Evolutionary conservation across 441 rosid genomes (phyloP).

Genomic region (Populus hybrid): DNA sequence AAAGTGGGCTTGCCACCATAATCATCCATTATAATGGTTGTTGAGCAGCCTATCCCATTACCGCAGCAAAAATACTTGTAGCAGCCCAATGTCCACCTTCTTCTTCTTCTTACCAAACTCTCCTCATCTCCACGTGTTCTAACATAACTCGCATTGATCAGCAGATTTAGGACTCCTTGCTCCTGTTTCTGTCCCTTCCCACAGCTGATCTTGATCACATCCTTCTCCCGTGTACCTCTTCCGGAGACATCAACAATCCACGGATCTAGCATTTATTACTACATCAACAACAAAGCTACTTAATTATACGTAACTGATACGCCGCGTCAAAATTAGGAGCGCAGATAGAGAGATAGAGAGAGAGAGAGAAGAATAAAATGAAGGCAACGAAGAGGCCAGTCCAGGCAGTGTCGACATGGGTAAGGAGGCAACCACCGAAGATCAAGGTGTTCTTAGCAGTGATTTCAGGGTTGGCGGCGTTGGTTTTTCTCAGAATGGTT

Average conservation of each 20-base stretch:
- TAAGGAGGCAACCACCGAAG: too few relatives aligned
- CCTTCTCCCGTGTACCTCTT: background rate
- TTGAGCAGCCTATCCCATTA: background rate
- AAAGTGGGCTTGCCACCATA: background rate
- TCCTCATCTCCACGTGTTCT: constrained; percentile 19
- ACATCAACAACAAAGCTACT: background rate
- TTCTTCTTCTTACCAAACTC: background rate
- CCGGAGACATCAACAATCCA: background rate
- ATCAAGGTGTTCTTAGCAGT: too few relatives aligned
- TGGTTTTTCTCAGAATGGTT: too few relatives aligned
- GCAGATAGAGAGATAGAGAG: background rate
- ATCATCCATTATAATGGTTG: background rate
- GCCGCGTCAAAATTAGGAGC: background rate
- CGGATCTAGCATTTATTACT: background rate
- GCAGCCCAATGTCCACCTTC: background rate
- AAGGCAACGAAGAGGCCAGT: too few relatives aligned
- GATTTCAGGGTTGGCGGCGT: too few relatives aligned
- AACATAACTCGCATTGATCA: background rate
- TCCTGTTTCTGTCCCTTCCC: background rate
- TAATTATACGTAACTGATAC: background rate
- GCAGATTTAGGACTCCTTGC: background rate
- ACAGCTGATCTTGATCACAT: background rate
- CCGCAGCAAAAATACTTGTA: background rate
- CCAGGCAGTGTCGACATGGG: too few relatives aligned
- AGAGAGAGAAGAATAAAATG: constrained; percentile 17